Conservation (phyloP, 2,329 filamentous ascomycete genomes). For the Fusarium stilboides region DNA sequence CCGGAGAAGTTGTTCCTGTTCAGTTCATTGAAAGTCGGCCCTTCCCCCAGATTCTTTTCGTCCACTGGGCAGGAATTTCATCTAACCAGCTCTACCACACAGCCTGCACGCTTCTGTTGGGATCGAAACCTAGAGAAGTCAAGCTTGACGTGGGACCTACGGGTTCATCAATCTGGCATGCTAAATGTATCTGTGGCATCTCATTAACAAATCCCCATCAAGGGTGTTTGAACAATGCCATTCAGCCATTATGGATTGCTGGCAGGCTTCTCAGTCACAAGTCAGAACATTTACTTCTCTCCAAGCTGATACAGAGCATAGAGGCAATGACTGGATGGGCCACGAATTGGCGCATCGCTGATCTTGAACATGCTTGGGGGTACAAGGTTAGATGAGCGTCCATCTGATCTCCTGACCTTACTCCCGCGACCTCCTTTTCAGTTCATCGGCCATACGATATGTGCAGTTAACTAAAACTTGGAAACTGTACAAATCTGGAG, state of each 20-base stretch:
- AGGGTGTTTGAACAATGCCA: slow-evolving; percentile 70
- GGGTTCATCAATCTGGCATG: slow-evolving; percentile 68
- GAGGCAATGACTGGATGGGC: slow-evolving; percentile 69
- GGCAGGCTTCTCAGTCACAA: slow-evolving; percentile 68
- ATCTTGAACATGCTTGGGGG: slow-evolving; percentile 62
- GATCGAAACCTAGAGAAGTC: slow-evolving; percentile 56
- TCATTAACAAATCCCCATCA: slow-evolving; percentile 69
- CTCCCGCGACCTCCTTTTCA: too few species aligned
- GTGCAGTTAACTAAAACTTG: too few species aligned
- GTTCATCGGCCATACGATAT: too few species aligned
- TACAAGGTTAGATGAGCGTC: slow-evolving; percentile 55
- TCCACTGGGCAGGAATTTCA: slow-evolving; percentile 69
- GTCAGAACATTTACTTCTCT: slow-evolving; percentile 58
- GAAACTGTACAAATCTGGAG: too few species aligned
- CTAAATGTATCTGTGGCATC: slow-evolving; percentile 69
- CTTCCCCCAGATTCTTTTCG: slow-evolving; percentile 68
- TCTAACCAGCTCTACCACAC: slow-evolving; percentile 72
- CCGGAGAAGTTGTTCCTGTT: slow-evolving; percentile 63
- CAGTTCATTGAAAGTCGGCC: slow-evolving; percentile 60
- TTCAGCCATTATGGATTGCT: slow-evolving; percentile 71
- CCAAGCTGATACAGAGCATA: slow-evolving; percentile 64
- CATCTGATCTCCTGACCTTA: too few species aligned
- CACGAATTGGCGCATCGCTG: slow-evolving; percentile 66
- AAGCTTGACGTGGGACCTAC: slow-evolving; percentile 47
- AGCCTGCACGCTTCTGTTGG: slow-evolving; percentile 66